phyloP scores from a whole-genome alignment of 805 yeast species.

The Lipomyces orientalis region DNA sequence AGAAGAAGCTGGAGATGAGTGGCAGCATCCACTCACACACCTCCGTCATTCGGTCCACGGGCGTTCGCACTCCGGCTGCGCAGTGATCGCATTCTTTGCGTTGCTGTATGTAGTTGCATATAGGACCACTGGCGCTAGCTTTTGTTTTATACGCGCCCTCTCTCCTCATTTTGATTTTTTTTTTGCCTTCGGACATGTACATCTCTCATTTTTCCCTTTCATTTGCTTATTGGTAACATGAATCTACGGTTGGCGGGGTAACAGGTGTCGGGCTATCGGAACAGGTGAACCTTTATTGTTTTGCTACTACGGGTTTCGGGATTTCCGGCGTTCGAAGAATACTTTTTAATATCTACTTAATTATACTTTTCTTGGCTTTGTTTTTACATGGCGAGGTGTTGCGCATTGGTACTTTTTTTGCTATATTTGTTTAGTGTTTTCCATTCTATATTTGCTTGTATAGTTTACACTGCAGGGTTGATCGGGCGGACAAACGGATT shows the following conservation, averaged over 20 bases:
- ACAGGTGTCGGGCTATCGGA: constrained; percentile 13
- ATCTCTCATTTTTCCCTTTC: constrained; percentile 7
- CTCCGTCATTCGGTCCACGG: neutral
- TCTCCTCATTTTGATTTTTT: neutral
- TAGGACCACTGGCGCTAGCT: neutral
- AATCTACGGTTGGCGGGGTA: constrained; percentile 15
- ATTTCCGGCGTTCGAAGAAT: neutral
- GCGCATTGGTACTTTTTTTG: constrained; percentile 6
- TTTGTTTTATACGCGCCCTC: constrained; percentile 1
- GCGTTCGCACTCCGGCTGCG: constrained; percentile 12
- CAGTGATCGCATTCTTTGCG: constrained; percentile 1
- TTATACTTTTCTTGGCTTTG: constrained; percentile 2
- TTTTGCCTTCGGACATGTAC: neutral
- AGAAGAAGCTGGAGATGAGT: constrained; percentile 56
- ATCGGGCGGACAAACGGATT: too few relatives aligned
- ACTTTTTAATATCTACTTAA: neutral
- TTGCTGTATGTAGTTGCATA: constrained; percentile 9
- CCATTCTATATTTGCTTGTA: neutral
- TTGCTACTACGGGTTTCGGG: constrained; percentile 2
- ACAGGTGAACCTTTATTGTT: constrained; percentile 3
- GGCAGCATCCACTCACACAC: neutral
- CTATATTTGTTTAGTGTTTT: neutral
- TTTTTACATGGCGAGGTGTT: constrained; percentile 4
- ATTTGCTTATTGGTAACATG: neutral
- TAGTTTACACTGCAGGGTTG: neutral